Evolutionary conservation across 441 rosid species (phyloP).

Genomic region (Adansonia madagascariensis): DNA sequence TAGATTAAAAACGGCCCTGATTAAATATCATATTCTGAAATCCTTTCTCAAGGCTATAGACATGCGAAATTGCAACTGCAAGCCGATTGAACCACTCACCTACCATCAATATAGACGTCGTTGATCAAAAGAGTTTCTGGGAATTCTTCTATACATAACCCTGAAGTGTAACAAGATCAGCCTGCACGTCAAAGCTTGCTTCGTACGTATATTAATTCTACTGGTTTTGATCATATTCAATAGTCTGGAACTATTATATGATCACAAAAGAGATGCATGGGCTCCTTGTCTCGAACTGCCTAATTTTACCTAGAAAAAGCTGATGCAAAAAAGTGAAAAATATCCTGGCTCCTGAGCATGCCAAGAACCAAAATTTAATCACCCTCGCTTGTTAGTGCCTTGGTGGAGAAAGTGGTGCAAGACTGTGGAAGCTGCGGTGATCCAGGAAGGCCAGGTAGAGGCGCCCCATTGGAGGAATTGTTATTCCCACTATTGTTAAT

Average conservation of each 20-base stretch:
- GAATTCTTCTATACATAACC: background rate
- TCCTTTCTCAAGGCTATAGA: background rate
- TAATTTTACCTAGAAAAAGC: constrained; percentile 4
- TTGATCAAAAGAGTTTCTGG: background rate
- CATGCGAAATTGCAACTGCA: constrained; percentile 1
- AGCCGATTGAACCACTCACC: constrained; percentile 12
- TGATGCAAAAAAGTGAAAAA: background rate
- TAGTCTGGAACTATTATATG: background rate
- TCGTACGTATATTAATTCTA: background rate
- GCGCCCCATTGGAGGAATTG: constrained; percentile 33
- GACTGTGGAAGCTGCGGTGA: constrained; percentile 89
- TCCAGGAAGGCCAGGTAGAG: constrained; percentile 45
- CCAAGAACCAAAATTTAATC: background rate
- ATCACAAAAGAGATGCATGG: constrained; percentile 9
- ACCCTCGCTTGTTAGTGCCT: constrained; percentile 36
- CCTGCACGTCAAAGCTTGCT: constrained; percentile 14
- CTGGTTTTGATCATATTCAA: background rate
- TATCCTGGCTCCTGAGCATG: background rate
- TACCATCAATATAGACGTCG: constrained; percentile 7
- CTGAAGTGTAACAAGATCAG: background rate
- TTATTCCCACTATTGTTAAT: constrained; percentile 22
- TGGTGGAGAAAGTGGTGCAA: constrained; percentile 85
- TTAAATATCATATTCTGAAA: background rate
- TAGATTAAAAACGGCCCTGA: background rate
- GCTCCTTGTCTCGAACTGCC: background rate